A percentile compares a stretch with the other conserved stretches of the same genome.
Evolutionary conservation across 352 stramenopile species (phyloP).

Genomic region (Globisporangium emineosum): DNA sequence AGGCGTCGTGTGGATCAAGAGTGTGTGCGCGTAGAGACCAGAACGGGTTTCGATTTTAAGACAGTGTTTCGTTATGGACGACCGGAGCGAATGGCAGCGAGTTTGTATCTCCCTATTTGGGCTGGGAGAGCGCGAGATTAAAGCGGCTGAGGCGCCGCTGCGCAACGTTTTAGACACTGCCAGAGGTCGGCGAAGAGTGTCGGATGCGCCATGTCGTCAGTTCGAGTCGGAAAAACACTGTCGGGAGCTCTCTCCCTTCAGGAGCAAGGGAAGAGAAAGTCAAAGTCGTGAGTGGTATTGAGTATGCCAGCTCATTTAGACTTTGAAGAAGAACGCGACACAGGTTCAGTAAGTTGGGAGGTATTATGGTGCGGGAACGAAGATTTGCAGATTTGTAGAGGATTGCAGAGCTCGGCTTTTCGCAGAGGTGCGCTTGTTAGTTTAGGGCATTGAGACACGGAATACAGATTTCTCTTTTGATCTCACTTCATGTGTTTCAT

Average conservation of each 20-base stretch:
- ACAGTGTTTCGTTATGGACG: neutral
- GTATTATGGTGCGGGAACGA: neutral
- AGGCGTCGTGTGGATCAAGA: neutral
- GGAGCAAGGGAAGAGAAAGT: neutral
- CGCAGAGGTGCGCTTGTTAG: neutral
- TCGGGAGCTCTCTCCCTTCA: neutral
- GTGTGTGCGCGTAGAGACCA: neutral
- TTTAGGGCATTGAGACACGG: neutral
- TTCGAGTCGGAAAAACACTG: neutral
- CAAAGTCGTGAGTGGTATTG: neutral
- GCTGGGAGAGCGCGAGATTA: neutral
- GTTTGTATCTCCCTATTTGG: neutral
- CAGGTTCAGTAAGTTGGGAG: neutral
- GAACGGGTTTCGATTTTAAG: slow-evolving; percentile 4
- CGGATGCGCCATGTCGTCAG: neutral
- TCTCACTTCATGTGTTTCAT: neutral
- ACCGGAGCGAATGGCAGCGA: neutral
- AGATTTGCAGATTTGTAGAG: slow-evolving; percentile 1
- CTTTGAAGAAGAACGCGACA: neutral
- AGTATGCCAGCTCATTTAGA: neutral
- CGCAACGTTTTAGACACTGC: slow-evolving; percentile 1
- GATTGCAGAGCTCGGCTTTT: neutral
- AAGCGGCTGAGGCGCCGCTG: neutral
- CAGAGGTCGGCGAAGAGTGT: neutral
- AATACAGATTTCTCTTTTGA: neutral